Percentiles rank a stretch among this genome's conserved stretches.
phyloP scores from a whole-genome alignment of 768 basidiomycete species.

The Tulasnella sp. region DNA sequence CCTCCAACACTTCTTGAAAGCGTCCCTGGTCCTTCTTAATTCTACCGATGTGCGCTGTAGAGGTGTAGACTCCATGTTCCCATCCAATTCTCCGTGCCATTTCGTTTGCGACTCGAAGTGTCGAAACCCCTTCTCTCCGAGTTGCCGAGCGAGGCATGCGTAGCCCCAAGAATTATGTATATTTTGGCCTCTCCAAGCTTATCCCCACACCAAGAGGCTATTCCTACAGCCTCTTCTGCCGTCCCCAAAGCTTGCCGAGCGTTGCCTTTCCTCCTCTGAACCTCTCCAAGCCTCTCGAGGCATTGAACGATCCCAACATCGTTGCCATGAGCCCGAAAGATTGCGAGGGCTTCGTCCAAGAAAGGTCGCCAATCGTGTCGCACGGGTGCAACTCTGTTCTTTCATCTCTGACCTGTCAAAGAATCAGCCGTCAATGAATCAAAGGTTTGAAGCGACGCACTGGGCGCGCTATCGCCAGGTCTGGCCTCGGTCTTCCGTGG shows the following conservation, averaged over 20 bases:
- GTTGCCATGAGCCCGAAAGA: not conserved
- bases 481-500: slow-evolving; percentile 24
- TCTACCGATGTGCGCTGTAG: not conserved
- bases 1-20: not conserved
- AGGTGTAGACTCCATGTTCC: not conserved
- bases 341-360: not conserved
- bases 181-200: not conserved
- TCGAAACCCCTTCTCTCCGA: too few species aligned
- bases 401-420: not conserved
- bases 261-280: not conserved
- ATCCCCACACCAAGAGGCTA: not conserved
- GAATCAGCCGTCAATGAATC: not conserved
- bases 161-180: not conserved
- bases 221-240: not conserved
- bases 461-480: slow-evolving; percentile 28
- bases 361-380: not conserved
- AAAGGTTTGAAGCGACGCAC: not conserved
- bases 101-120: not conserved
- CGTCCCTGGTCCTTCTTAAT: not conserved
- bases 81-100: not conserved
- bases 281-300: not conserved
- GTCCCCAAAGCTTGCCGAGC: not conserved
- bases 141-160: too few species aligned
- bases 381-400: not conserved
- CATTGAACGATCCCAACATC: not conserved